Evolutionary conservation across 441 rosid species (phyloP), one percentile per base, ranked within the genome.

Genomic region (Mallotus japonicus): DNA sequence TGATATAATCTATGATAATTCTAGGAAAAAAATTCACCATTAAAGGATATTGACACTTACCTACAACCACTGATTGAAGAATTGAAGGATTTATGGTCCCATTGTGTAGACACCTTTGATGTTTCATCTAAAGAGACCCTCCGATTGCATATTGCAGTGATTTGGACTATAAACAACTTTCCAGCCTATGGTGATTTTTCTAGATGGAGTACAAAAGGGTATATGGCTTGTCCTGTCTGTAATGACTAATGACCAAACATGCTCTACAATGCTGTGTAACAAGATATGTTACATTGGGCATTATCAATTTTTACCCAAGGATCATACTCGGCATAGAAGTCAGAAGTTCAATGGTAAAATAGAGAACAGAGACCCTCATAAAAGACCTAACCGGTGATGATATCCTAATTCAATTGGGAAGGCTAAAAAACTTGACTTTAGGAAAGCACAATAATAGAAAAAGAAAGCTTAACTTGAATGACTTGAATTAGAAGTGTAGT

Each of bases 271-370:
- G n/a, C 6, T 56, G 0, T 15, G 56, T 10, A 4, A 55, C 5
- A 78, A 78, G 2, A 9, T 7, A 1, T 37, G 71, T 22, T 70
- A 22, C 17, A 63, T 76, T 50, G 80, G 75, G 19, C 75, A 70
- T 51, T 28, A 55, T 47, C 9, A 50, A 0, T 73, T 68, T 12
- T 64, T 76, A 20, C 19, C 14, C 0, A 17, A 1, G 1, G 20
- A 54, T 44, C 73, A 79, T 46, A 15, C 1, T 1, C 59, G 53
- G 55, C 5, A 59, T 8, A 13, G 6, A 4, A 8, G 71, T 12
- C 32, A 6, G 1, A 8, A 16, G 2, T 74, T 74, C 40, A 22
- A 74, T 15, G 32, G 63, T 4, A 66, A 8, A 0, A 16, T 2
- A 17, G 64, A 72, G 10, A 17, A 32, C 3, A 61, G 46, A 32